Evolutionary conservation across 2,329 filamentous ascomycete species (phyloP).

Genomic region (Rhynchosporium secalis): DNA sequence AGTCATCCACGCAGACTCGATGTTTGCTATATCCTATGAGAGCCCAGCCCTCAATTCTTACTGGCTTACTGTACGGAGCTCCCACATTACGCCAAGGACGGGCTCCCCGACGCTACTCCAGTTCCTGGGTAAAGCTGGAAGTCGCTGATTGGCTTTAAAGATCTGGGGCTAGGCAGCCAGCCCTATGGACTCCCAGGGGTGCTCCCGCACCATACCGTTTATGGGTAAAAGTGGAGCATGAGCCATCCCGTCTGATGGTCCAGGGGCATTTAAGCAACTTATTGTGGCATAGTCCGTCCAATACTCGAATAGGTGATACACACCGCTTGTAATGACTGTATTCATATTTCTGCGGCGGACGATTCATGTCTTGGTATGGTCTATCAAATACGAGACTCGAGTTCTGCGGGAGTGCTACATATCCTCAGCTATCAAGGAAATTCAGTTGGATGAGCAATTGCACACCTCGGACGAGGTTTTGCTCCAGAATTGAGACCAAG

Average conservation of each 20-base stretch:
- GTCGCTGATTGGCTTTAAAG: background rate
- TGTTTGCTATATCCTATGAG: background rate
- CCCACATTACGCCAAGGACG: constrained; percentile 5
- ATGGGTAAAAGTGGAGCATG: background rate
- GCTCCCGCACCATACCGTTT: background rate
- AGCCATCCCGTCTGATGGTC: background rate
- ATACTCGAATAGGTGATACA: background rate
- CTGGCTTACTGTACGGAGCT: constrained; percentile 9
- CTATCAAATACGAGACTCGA: no score
- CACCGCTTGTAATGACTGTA: background rate
- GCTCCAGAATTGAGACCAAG: no score
- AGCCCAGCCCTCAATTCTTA: background rate
- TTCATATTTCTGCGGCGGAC: background rate
- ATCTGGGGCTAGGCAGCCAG: background rate
- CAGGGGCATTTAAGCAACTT: background rate
- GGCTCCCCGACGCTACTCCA: background rate
- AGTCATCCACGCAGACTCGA: constrained; percentile 1
- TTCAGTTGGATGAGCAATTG: no score
- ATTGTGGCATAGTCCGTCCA: background rate
- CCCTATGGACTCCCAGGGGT: background rate
- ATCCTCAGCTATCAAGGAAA: no score
- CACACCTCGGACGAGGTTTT: no score
- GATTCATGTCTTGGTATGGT: background rate
- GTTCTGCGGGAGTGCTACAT: no score
- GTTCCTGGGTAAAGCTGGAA: background rate